A percentile compares a stretch with the other conserved stretches of the same genome.
phyloP scores from a whole-genome alignment of 805 yeast genomes.

The Saccharomycopsis babjevae region DNA sequence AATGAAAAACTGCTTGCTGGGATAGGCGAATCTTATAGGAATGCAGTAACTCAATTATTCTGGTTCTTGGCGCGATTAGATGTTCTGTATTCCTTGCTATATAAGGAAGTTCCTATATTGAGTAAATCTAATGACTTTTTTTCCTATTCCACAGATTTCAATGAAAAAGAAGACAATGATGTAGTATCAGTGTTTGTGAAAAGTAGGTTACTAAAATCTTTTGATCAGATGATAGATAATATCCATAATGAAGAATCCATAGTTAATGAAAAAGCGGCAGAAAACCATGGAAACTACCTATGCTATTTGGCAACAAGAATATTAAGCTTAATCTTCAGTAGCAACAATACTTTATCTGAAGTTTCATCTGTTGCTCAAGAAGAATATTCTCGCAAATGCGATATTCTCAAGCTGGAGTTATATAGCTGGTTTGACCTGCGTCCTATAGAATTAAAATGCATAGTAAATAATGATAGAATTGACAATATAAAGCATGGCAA shows the following conservation, averaged over 20 bases:
- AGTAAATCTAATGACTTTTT: background rate
- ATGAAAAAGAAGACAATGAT: background rate
- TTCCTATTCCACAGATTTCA: background rate
- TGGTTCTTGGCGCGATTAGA: constrained; percentile 14
- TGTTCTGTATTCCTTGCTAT: constrained; percentile 7
- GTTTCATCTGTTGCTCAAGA: background rate
- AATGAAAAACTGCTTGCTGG: background rate
- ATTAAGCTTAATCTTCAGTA: constrained; percentile 3
- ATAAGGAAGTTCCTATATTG: constrained; percentile 4
- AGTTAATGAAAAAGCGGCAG: constrained; percentile 1
- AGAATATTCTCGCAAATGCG: constrained; percentile 6
- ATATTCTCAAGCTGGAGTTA: background rate
- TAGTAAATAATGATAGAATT: constrained; percentile 7
- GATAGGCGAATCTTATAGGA: background rate
- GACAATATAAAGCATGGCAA: constrained; percentile 2
- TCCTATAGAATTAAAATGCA: constrained; percentile 1
- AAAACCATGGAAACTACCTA: constrained; percentile 6
- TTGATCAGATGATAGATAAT: background rate
- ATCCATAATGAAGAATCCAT: background rate
- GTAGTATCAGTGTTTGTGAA: background rate
- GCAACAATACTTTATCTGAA: background rate
- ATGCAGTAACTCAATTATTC: constrained; percentile 3
- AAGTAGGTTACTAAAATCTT: background rate
- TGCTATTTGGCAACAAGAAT: constrained; percentile 4
- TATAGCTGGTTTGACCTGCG: constrained; percentile 7